Base-by-base conservation (phyloP, 2,329 filamentous ascomycete species). In the Chaetomium globosum region DNA sequence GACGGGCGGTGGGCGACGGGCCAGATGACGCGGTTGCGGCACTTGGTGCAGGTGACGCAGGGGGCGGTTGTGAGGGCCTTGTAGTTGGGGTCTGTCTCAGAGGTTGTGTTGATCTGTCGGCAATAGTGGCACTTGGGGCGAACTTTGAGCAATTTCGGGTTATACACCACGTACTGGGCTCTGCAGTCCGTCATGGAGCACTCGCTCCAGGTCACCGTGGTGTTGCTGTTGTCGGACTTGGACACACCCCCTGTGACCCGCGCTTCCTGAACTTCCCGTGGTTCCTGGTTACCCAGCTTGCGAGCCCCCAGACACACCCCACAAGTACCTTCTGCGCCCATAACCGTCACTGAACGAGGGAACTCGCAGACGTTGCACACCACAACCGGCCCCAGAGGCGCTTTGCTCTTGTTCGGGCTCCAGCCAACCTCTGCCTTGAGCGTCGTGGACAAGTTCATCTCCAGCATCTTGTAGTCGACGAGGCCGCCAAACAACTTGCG, bases 101-200 rank as follows among this genome's bases (percentile, higher is more conserved):
- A 62, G 28, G 68, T 33, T 9, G 7, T 8, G 3, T 39, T n/a
- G 2, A 61, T 59, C 6, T 76, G 71, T 13, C 81, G 78, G 68
- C 82, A 84, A 71, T 80, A 83, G 70, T 79, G 74, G 70, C 82
- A 84, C 70, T 84, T 84, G 33, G 82, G 69, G 1, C 77, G 78
- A 1, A 81, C 78, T 0, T 74, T 76, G n/a, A 83, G 74, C 1
- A 69, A 68, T 3, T 76, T 71, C 2, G 75, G 70, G 51, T 80
- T 76, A 70, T 84, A 84, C 4, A 83, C 79, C 31, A 83, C 77
- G 68, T 84, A 85, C 70, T 83, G 81, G 1, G 77, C 80, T 12
- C 81, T 77, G 71, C 82, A 84, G 9, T 71, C 70, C 1, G 56
- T 63, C n/a, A 76, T 72, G 46, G 67, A 73, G 68, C 82, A 85